phyloP scores from a whole-genome alignment of 805 yeast species.

The Saccharomycopsis javanensis region DNA sequence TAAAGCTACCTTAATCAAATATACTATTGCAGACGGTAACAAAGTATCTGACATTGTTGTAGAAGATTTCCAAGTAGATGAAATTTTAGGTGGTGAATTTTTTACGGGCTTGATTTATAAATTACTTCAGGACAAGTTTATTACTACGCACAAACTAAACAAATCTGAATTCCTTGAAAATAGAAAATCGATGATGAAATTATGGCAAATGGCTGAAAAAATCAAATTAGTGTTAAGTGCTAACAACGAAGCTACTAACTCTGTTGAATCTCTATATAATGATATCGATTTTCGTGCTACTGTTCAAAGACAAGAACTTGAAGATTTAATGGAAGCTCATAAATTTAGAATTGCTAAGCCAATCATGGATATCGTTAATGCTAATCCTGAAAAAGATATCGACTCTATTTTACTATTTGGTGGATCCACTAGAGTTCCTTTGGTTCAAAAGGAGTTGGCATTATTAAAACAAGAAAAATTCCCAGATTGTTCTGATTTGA shows the following conservation, averaged over 20 bases:
- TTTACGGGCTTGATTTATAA: slow-evolving; percentile 60
- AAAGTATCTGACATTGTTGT: slow-evolving; percentile 43
- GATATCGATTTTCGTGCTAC: slow-evolving; percentile 64
- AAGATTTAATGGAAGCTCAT: slow-evolving; percentile 40
- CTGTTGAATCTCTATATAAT: slow-evolving; percentile 62
- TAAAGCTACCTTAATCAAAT: slow-evolving; percentile 72
- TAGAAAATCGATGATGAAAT: slow-evolving; percentile 52
- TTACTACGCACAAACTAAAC: slow-evolving; percentile 32
- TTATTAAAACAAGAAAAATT: slow-evolving; percentile 29
- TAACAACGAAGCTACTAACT: slow-evolving; percentile 66
- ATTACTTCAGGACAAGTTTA: slow-evolving; percentile 50
- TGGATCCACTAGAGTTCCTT: slow-evolving; percentile 86
- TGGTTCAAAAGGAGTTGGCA: slow-evolving; percentile 56
- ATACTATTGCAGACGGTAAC: slow-evolving; percentile 35
- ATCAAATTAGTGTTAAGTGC: slow-evolving; percentile 84
- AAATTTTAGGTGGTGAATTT: slow-evolving; percentile 63
- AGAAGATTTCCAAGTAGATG: slow-evolving; percentile 63
- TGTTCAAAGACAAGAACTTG: slow-evolving; percentile 77
- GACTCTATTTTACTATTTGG: slow-evolving; percentile 74
- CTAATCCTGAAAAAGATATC: slow-evolving; percentile 32
- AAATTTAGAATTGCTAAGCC: slow-evolving; percentile 43
- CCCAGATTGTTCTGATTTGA: slow-evolving; percentile 39
- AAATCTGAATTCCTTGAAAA: slow-evolving; percentile 34
- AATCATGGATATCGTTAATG: slow-evolving; percentile 39
- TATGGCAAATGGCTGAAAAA: slow-evolving; percentile 79